Evolutionary conservation across 345 rosid genomes (phyloP).

Genomic region (Camelina sativa): DNA sequence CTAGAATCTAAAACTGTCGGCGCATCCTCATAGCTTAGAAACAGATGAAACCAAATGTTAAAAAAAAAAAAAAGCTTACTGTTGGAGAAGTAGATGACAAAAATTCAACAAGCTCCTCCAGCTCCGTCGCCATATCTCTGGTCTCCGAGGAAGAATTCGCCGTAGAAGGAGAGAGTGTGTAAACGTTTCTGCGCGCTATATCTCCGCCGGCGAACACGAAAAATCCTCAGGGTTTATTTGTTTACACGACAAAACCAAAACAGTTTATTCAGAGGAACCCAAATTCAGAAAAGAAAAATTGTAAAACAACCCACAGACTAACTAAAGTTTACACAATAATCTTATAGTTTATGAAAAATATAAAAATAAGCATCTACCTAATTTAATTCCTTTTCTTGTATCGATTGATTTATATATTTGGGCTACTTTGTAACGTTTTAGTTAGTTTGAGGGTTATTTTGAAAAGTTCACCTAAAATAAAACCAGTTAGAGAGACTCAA

Average conservation of each 20-base stretch:
- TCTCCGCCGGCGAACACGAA: slow-evolving; percentile 40
- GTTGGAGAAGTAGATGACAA: slow-evolving; percentile 71
- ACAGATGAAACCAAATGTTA: slow-evolving; percentile 18
- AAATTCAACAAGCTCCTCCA: slow-evolving; percentile 80
- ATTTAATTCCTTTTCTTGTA: neutral
- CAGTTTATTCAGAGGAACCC: neutral
- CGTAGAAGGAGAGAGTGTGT: slow-evolving; percentile 19
- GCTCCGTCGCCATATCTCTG: slow-evolving; percentile 74
- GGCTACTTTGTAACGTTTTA: neutral
- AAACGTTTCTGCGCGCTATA: slow-evolving; percentile 15
- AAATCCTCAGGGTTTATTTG: slow-evolving; percentile 40
- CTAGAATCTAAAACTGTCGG: slow-evolving; percentile 10
- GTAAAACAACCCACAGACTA: neutral
- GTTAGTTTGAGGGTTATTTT: neutral
- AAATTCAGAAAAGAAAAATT: neutral
- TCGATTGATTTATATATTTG: neutral
- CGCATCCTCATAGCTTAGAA: slow-evolving; percentile 13
- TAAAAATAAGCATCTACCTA: neutral
- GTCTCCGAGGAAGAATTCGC: slow-evolving; percentile 2
- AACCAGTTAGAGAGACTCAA: neutral
- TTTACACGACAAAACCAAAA: neutral
- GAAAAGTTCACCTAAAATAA: neutral
- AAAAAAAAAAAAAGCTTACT: slow-evolving; percentile 46
- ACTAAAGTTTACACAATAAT: neutral
- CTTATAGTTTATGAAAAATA: neutral